phyloP scores from a whole-genome alignment of 495 filamentous ascomycete species.

The Aspergillus carlsbadensis region DNA sequence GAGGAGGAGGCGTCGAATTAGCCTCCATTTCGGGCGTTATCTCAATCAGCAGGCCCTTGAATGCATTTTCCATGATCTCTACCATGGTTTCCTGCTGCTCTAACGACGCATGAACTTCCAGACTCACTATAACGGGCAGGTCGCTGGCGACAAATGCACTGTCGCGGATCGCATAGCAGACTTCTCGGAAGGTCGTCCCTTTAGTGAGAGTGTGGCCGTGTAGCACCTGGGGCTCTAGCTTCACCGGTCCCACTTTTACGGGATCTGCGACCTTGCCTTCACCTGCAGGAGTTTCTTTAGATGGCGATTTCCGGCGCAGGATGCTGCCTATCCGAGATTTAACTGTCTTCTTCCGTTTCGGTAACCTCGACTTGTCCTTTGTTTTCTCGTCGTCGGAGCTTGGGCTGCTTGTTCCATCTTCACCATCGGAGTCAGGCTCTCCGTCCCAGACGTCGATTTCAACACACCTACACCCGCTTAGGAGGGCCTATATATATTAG shows the following conservation, averaged over 20 bases:
- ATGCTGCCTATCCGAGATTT: constrained; percentile 27
- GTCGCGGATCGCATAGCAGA: constrained; percentile 76
- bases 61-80: constrained; percentile 79
- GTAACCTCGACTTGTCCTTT: constrained; percentile 20
- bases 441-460: constrained; percentile 98
- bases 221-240: constrained; percentile 71
- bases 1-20: constrained; percentile 56
- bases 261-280: constrained; percentile 24
- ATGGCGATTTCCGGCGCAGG: constrained; percentile 21
- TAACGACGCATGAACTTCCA: constrained; percentile 79
- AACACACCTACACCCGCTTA: constrained; percentile 84
- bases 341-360: constrained; percentile 24
- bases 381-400: constrained; percentile 22
- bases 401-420: constrained; percentile 26
- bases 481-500: constrained; percentile 51
- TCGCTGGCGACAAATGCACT: constrained; percentile 73
- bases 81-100: constrained; percentile 88
- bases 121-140: constrained; percentile 80
- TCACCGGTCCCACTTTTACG: constrained; percentile 26
- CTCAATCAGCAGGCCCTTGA: constrained; percentile 68
- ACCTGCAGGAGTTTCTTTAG: neutral
- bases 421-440: constrained; percentile 44
- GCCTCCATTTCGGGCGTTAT: constrained; percentile 47
- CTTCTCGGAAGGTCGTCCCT: constrained; percentile 78
- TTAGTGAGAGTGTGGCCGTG: constrained; percentile 92